Conservation (phyloP, 495 filamentous ascomycete species). For the Annulohypoxylon moriforme region DNA sequence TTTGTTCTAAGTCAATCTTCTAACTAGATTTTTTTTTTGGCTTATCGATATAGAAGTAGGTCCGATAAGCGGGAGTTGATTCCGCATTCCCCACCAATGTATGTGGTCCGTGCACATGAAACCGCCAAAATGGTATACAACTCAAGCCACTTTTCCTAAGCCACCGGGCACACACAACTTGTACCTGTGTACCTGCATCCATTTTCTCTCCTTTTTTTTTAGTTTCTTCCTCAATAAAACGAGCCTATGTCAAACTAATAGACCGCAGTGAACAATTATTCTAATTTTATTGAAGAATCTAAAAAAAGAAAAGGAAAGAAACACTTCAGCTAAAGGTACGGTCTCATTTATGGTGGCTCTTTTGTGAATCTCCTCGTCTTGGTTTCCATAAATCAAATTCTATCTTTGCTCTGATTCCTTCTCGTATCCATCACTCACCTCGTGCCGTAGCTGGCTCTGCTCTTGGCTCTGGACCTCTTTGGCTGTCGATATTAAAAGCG, state of each 20-base stretch:
- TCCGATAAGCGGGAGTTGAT: neutral
- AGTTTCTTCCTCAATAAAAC: too few relatives aligned
- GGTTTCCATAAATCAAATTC: conserved; percentile 10
- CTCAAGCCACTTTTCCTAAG: too few relatives aligned
- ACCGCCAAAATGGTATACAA: too few relatives aligned
- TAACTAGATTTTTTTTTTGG: conserved; percentile 37
- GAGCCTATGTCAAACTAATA: too few relatives aligned
- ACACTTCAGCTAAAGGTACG: too few relatives aligned
- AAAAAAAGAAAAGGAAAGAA: too few relatives aligned
- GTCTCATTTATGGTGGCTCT: neutral
- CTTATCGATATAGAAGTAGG: conserved; percentile 40
- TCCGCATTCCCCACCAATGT: neutral
- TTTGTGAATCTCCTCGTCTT: conserved; percentile 1
- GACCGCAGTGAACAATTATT: too few relatives aligned
- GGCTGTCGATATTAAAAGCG: conserved; percentile 23
- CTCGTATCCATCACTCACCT: neutral
- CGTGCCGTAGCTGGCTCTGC: neutral
- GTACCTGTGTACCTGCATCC: too few relatives aligned
- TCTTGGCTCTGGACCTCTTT: conserved; percentile 8
- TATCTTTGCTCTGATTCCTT: neutral
- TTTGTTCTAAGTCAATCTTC: neutral
- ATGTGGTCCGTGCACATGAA: conserved; percentile 16
- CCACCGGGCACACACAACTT: too few relatives aligned
- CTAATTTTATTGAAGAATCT: too few relatives aligned
- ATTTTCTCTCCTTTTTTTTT: too few relatives aligned